Evolutionary conservation across 2,329 filamentous ascomycete species (phyloP).

Genomic region (Geoglossum cookeanum): DNA sequence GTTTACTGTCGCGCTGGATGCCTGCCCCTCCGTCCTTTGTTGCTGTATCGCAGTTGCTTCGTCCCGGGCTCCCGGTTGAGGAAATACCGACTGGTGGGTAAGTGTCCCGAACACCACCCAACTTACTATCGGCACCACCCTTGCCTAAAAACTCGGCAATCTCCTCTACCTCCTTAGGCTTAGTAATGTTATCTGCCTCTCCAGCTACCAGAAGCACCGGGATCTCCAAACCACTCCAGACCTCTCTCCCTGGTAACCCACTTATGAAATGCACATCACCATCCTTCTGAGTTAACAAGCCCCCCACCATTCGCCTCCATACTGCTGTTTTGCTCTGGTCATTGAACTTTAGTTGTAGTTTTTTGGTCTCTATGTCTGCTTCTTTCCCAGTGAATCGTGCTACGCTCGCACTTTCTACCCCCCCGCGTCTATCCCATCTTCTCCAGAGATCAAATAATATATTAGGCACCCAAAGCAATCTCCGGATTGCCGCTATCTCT

Average conservation of each 20-base stretch:
- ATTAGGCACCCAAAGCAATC: slow-evolving; percentile 48
- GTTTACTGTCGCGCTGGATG: background rate
- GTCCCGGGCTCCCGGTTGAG: slow-evolving; percentile 10
- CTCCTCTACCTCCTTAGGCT: slow-evolving; percentile 48
- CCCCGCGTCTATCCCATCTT: slow-evolving; percentile 60
- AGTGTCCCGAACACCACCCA: slow-evolving; percentile 26
- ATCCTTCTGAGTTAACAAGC: slow-evolving; percentile 41
- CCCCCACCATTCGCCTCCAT: slow-evolving; percentile 64
- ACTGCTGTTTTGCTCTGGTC: slow-evolving; percentile 64
- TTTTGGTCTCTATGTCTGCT: slow-evolving; percentile 45
- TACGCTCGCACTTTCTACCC: slow-evolving; percentile 59
- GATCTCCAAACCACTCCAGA: slow-evolving; percentile 53
- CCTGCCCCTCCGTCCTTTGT: background rate
- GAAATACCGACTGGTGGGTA: slow-evolving; percentile 28
- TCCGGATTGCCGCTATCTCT: slow-evolving; percentile 31
- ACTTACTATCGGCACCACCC: slow-evolving; percentile 16
- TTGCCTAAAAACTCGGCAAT: slow-evolving; percentile 33
- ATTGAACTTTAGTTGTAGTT: slow-evolving; percentile 58
- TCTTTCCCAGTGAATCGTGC: slow-evolving; percentile 51
- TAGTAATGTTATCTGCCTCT: slow-evolving; percentile 56
- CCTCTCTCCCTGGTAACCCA: slow-evolving; percentile 47
- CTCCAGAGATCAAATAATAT: slow-evolving; percentile 60
- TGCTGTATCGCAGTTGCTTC: slow-evolving; percentile 14
- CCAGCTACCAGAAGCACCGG: slow-evolving; percentile 67
- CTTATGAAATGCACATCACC: slow-evolving; percentile 32